Evolutionary conservation across 75 land plant genomes (phyloP).

Genomic region (Pinus albicaulis): DNA sequence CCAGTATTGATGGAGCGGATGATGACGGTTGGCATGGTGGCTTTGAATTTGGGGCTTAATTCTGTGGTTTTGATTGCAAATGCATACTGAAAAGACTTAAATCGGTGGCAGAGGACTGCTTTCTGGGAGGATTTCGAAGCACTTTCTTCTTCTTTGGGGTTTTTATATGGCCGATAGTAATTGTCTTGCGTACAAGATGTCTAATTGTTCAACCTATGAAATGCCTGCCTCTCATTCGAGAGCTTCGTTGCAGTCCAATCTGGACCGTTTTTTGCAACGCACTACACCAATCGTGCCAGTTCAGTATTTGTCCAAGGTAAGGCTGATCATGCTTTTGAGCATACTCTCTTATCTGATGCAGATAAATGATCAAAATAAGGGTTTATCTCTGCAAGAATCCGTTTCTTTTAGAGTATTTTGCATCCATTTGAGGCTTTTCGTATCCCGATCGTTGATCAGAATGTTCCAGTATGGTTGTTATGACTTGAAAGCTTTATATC

Average conservation of each 20-base stretch:
- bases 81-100: not conserved
- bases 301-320: constrained; percentile 36
- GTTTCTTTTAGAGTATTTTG: not conserved
- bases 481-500: too few species aligned
- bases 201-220: not conserved
- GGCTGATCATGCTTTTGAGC: not conserved
- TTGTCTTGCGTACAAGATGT: not conserved
- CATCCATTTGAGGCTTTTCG: not conserved
- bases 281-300: constrained; percentile 27
- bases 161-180: not conserved
- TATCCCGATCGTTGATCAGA: too few species aligned
- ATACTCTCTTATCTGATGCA: not conserved
- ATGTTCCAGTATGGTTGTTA: too few species aligned
- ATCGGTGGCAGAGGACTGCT: not conserved
- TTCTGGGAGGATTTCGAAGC: not conserved
- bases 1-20: not conserved
- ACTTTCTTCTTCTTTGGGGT: not conserved
- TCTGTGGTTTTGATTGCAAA: not conserved
- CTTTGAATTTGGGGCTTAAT: too few species aligned
- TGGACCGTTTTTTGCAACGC: constrained; percentile 23
- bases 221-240: constrained; percentile 4
- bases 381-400: not conserved
- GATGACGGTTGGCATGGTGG: not conserved
- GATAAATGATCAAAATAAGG: not conserved
- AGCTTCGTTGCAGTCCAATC: constrained; percentile 17